Evolutionary conservation across 331 rosid species (phyloP), one percentile per base, ranked within the genome.

Genomic region (Spiraea crenata): DNA sequence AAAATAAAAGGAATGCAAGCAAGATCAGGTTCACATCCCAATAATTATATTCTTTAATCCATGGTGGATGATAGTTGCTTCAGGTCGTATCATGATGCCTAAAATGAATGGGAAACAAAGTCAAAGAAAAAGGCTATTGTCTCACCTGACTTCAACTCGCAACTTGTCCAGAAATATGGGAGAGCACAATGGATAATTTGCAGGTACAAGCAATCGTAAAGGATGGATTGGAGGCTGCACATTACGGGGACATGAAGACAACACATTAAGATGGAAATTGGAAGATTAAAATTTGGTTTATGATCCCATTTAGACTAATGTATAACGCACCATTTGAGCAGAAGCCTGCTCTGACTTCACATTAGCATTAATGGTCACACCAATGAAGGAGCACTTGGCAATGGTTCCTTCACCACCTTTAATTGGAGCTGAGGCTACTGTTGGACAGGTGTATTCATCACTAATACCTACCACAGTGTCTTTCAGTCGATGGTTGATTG

Each of bases 401-500:
- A 93, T 75, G 74, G 87, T 91, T 58, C 99, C 97, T 70, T 84
- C 92, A 47, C 90, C 86, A 37, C 88, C 87, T 63, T 74, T 89
- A 52, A 17, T 38, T 63, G 42, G 67, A 77, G 85, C 82, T 20
- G 90, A 92, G 16, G 86, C 84, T 39, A 82, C 86, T 51, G 89
- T 77, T 80, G 88, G 85, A 82, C 82, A 85, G 63, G 83, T 86
- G 16, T 87, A 92, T 85, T 91, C 96, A 49, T 89, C 86, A 74
- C 88, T 89, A 63, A 87, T 76, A 70, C 81, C 87, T 45, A 93
- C 85, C 15, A 91, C 90, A 2, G 95, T 93, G 82, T 93, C 96
- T 61, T 91, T 87, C 63, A 93, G 99, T 63, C 85, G 82, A 64
- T 84, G 92, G 80, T 93, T 93, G 72, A 93, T 89, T 70, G 85